Conservation (phyloP, 768 basidiomycete species). For the Mycena maculata region DNA sequence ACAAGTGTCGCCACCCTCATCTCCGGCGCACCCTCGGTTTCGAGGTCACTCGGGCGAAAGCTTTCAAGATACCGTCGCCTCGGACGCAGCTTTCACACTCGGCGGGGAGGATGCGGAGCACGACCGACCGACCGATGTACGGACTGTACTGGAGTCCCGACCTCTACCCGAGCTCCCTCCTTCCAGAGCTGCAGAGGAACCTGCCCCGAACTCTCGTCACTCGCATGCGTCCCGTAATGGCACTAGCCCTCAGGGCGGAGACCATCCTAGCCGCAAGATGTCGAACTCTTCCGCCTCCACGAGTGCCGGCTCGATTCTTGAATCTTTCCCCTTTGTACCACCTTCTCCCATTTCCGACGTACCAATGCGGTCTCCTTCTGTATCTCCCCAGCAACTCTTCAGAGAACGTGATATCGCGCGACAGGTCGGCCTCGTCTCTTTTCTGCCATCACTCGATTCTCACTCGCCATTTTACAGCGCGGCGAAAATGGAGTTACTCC, state of each 20-base stretch:
- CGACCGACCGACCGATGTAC: too few relatives aligned
- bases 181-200: too few relatives aligned
- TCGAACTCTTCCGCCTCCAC: constrained; percentile 79
- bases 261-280: constrained; percentile 57
- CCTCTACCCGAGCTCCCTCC: too few relatives aligned
- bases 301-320: constrained; percentile 85
- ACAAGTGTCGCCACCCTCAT: too few relatives aligned
- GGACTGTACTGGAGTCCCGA: too few relatives aligned
- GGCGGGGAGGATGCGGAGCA: too few relatives aligned
- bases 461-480: constrained; percentile 49
- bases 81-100: too few relatives aligned
- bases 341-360: constrained; percentile 90
- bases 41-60: too few relatives aligned
- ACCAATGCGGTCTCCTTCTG: constrained; percentile 78
- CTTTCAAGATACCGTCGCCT: too few relatives aligned
- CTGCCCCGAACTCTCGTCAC: too few relatives aligned
- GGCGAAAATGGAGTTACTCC: constrained; percentile 61
- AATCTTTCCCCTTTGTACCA: constrained; percentile 90
- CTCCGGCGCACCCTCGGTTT: too few relatives aligned
- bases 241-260: constrained; percentile 64
- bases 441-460: constrained; percentile 35
- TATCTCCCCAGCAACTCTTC: constrained; percentile 75
- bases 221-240: too few relatives aligned
- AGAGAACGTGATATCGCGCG: constrained; percentile 50
- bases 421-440: constrained; percentile 47